phyloP scores from a whole-genome alignment of 176 grass and related monocot genomes.

The Aegilops tauschii region DNA sequence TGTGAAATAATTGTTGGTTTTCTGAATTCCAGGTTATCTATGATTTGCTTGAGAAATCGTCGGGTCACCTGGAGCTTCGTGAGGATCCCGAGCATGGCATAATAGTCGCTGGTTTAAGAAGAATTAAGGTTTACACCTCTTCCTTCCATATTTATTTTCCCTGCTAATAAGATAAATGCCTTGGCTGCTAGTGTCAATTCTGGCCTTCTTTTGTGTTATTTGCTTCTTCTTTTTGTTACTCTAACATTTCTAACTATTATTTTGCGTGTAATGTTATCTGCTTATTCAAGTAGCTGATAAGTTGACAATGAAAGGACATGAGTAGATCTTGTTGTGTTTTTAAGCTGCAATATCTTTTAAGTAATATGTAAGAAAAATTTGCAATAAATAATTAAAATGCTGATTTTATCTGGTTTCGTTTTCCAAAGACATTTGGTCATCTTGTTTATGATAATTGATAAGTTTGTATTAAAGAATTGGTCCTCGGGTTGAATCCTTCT shows the following conservation, averaged over 20 bases:
- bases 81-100: slow-evolving; percentile 97
- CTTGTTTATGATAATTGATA: not conserved
- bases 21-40: slow-evolving; percentile 86
- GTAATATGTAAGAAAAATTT: not conserved
- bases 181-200: not conserved
- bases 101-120: slow-evolving; percentile 94
- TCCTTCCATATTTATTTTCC: slow-evolving; percentile 14
- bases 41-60: slow-evolving; percentile 99
- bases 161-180: not conserved
- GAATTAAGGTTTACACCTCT: slow-evolving; percentile 78
- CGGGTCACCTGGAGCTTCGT: slow-evolving; percentile 91
- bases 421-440: not conserved
- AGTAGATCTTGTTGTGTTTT: not conserved
- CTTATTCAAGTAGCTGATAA: not conserved
- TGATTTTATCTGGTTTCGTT: not conserved
- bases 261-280: not conserved
- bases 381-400: not conserved
- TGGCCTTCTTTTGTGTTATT: not conserved
- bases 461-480: not conserved
- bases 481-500: not conserved
- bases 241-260: not conserved
- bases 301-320: not conserved
- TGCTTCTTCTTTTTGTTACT: not conserved
- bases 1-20: slow-evolving; percentile 19
- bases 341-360: not conserved